Evolutionary conservation across 2,329 filamentous ascomycete genomes (phyloP).

Genomic region (Fusarium algeriense): DNA sequence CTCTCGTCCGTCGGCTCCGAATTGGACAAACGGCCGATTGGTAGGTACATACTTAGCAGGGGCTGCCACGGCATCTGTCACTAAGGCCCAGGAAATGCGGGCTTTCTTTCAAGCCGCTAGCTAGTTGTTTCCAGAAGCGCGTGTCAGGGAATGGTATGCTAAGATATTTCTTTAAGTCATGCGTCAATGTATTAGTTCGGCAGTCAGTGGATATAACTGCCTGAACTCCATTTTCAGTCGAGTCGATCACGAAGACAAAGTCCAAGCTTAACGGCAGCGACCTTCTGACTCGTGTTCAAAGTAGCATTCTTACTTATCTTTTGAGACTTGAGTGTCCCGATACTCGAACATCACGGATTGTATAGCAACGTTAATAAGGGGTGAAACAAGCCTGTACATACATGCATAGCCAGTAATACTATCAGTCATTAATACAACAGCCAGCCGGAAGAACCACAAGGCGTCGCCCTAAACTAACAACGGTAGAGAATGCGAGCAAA

Average conservation of each 20-base stretch:
- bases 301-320: background rate
- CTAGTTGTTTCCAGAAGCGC: conserved; percentile 19
- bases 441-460: background rate
- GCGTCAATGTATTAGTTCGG: background rate
- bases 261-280: background rate
- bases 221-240: conserved; percentile 2
- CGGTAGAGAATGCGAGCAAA: background rate
- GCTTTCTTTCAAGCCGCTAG: no score
- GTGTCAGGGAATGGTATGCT: conserved; percentile 25
- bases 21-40: conserved; percentile 25
- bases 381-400: background rate
- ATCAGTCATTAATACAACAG: background rate
- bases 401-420: background rate
- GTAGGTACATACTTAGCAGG: conserved; percentile 1
- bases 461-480: background rate
- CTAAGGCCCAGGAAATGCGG: conserved; percentile 14
- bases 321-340: background rate
- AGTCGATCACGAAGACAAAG: background rate
- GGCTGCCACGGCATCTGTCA: conserved; percentile 15
- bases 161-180: conserved; percentile 27
- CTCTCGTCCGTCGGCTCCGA: conserved; percentile 31
- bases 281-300: background rate
- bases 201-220: background rate
- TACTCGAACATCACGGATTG: background rate
- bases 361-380: background rate